phyloP scores from a whole-genome alignment of 2,329 filamentous ascomycete species.

The Kalmusia sp. region DNA sequence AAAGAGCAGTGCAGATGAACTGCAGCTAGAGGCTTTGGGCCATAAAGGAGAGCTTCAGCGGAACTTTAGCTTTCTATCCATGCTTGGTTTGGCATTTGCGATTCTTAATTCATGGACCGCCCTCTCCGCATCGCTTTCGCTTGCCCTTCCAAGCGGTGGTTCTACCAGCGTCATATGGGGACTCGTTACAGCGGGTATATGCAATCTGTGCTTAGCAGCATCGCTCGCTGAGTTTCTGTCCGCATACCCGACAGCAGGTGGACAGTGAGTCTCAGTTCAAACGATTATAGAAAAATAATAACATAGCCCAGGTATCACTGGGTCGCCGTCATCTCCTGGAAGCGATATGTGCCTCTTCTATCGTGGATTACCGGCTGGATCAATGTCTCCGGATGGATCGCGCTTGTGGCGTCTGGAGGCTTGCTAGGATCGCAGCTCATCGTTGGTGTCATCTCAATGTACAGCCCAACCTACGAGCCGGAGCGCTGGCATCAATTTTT shows the following conservation, averaged over 20 bases:
- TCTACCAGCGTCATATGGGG: constrained; percentile 78
- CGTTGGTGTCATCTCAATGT: constrained; percentile 68
- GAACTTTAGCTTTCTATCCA: constrained; percentile 65
- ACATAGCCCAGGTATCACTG: constrained; percentile 64
- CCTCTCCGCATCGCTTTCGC: constrained; percentile 63
- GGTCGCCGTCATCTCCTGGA: constrained; percentile 71
- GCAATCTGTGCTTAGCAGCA: constrained; percentile 73
- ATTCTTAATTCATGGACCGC: constrained; percentile 71
- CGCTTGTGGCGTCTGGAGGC: constrained; percentile 70
- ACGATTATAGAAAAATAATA: constrained; percentile 38
- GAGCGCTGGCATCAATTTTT: constrained; percentile 76
- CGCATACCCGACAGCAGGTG: constrained; percentile 62
- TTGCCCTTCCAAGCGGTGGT: constrained; percentile 74
- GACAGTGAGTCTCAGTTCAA: constrained; percentile 28
- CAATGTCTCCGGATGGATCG: constrained; percentile 74
- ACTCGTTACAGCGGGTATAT: constrained; percentile 60
- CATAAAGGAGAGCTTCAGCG: constrained; percentile 65
- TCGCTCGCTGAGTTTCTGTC: constrained; percentile 76
- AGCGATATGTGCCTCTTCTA: constrained; percentile 65
- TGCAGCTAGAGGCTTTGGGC: constrained; percentile 54
- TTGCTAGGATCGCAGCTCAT: constrained; percentile 73
- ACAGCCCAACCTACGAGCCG: constrained; percentile 63
- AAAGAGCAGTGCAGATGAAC: constrained; percentile 39
- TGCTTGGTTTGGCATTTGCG: constrained; percentile 68
- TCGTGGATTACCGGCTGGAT: constrained; percentile 78